A percentile compares a stretch with the other conserved stretches of the same genome.
These are phyloP conservation scores for Microdochium bolleyi DNA, from an alignment of 2,329 filamentous ascomycete genomes.

Conservation along the genomic window DNA sequence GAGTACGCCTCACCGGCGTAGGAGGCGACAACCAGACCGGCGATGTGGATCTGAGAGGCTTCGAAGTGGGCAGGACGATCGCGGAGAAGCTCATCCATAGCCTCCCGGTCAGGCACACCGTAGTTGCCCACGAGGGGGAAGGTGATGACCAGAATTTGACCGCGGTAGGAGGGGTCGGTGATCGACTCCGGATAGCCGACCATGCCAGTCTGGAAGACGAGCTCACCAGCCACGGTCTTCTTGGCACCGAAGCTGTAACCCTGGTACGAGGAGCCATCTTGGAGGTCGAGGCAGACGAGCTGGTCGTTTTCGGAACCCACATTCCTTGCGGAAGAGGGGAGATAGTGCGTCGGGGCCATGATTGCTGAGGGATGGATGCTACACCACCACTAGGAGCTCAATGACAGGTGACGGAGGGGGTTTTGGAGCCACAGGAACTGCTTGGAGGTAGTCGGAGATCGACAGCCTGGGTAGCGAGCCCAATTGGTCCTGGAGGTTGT, in stretches of 20 bases:
- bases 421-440: neutral
- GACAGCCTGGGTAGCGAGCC: neutral
- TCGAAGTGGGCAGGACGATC: constrained; percentile 92
- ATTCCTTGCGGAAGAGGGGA: constrained; percentile 55
- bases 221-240: constrained; percentile 90
- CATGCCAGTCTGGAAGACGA: constrained; percentile 99
- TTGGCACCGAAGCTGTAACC: constrained; percentile 94
- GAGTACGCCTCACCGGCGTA: constrained; percentile 95
- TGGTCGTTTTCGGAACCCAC: constrained; percentile 45
- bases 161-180: constrained; percentile 80
- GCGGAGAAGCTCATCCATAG: constrained; percentile 74
- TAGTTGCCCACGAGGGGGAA: constrained; percentile 97
- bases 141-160: constrained; percentile 93
- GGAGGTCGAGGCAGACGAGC: constrained; percentile 80
- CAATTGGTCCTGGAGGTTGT: neutral
- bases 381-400: neutral
- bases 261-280: constrained; percentile 85
- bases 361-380: neutral
- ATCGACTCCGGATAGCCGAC: constrained; percentile 95
- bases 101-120: constrained; percentile 82
- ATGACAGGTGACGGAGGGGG: neutral
- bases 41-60: constrained; percentile 85
- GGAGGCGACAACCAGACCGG: constrained; percentile 81
- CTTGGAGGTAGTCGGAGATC: neutral
- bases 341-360: constrained; percentile 31